These are phyloP conservation scores for Apium graveolens DNA, from an alignment of 129 eudicot genomes.

Conservation along the genomic window DNA sequence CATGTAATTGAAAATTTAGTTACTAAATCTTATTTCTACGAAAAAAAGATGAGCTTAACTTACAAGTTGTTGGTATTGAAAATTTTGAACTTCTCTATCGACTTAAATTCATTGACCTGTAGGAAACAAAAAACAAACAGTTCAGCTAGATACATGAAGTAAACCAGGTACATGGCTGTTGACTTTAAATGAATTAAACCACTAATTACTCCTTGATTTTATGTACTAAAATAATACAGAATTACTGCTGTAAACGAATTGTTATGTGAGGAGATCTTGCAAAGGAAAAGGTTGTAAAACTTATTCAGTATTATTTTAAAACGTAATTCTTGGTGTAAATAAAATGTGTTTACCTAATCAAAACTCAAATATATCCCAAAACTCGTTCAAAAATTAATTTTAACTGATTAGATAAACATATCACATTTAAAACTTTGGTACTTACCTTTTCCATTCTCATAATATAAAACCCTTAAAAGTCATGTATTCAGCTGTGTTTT, in stretches of 20 bases:
- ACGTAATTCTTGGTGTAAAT: background rate
- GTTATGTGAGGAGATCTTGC: background rate
- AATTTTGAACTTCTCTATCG: slow-evolving; percentile 96
- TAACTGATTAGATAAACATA: background rate
- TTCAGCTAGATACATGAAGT: slow-evolving; percentile 8
- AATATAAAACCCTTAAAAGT: background rate
- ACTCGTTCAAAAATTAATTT: background rate
- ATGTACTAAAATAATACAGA: background rate
- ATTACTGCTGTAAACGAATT: background rate
- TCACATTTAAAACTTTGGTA: background rate
- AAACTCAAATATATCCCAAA: background rate
- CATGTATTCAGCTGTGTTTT: background rate
- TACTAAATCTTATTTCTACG: background rate
- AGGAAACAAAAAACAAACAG: slow-evolving; percentile 17
- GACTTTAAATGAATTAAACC: background rate
- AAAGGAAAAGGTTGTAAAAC: background rate
- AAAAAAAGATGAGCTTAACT: slow-evolving; percentile 19
- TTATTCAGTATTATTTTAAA: background rate
- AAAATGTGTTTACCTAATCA: background rate
- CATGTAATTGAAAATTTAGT: background rate
- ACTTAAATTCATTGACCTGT: slow-evolving; percentile 97
- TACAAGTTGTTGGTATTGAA: slow-evolving; percentile 98
- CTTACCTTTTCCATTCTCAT: background rate
- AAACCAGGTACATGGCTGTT: background rate
- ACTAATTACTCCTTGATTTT: background rate